Percentiles rank a stretch among this genome's conserved stretches.
These are phyloP conservation scores for Abelmoschus esculentus DNA, from an alignment of 345 rosid species.

Conservation along the genomic window DNA sequence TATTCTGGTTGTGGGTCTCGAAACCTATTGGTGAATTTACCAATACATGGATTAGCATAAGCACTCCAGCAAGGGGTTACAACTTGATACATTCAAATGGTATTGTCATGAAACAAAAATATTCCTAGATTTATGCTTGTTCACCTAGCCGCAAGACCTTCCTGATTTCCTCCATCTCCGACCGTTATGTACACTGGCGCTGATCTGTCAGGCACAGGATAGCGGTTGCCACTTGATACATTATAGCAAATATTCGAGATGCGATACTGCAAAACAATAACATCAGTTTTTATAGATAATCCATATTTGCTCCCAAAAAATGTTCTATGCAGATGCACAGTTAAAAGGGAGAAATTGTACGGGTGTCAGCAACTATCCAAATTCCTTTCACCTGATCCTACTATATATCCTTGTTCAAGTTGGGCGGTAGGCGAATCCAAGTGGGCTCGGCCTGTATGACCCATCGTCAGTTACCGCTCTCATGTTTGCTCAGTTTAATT, in stretches of 20 bases:
- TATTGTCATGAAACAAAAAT: neutral
- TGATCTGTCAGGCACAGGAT: conserved; percentile 34
- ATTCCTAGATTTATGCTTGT: neutral
- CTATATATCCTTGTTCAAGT: too few species aligned
- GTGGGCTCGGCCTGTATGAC: too few species aligned
- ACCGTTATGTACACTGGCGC: conserved; percentile 89
- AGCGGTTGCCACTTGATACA: too few species aligned
- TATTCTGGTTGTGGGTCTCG: conserved; percentile 85
- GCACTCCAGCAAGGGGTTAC: neutral
- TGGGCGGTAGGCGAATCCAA: too few species aligned
- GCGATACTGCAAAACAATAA: too few species aligned
- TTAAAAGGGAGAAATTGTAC: too few species aligned
- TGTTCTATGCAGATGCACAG: too few species aligned
- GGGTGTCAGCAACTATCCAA: too few species aligned
- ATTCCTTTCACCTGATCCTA: too few species aligned
- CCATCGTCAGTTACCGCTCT: neutral
- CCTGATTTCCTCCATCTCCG: conserved; percentile 97
- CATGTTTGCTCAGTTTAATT: neutral
- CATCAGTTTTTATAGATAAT: too few species aligned
- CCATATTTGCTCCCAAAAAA: too few species aligned
- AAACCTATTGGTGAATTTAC: conserved; percentile 37
- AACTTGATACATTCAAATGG: neutral
- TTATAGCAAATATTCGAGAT: too few species aligned
- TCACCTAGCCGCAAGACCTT: conserved; percentile 79
- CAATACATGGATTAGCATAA: conserved; percentile 7